phyloP scores from a whole-genome alignment of 495 filamentous ascomycete species.

The Neurospora sublineolata region DNA sequence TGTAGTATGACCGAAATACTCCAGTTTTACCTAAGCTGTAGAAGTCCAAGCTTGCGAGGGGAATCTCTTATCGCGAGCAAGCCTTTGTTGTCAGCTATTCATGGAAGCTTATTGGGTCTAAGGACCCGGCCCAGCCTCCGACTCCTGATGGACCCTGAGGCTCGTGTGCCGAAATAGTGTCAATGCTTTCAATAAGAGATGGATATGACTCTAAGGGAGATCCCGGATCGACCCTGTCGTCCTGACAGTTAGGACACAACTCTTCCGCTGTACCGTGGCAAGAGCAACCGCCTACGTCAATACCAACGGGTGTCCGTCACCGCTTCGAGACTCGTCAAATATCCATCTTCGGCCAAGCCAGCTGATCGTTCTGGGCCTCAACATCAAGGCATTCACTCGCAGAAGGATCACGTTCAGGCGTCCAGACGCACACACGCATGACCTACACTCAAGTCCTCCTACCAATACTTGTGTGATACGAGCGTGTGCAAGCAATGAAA shows the following conservation, averaged over 20 bases:
- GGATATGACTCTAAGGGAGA: not conserved
- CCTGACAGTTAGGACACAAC: not conserved
- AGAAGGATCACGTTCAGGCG: not conserved
- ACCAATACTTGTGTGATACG: not conserved
- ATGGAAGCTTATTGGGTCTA: not conserved
- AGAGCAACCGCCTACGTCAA: not conserved
- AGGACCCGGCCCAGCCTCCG: not conserved
- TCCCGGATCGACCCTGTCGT: not conserved
- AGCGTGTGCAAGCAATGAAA: not conserved
- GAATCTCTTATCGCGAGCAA: not conserved
- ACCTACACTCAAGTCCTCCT: not conserved
- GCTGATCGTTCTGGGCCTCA: not conserved
- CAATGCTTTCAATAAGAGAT: not conserved
- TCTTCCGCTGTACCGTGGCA: not conserved
- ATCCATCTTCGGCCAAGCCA: not conserved
- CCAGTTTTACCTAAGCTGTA: not conserved
- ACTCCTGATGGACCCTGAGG: not conserved
- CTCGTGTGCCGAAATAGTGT: not conserved
- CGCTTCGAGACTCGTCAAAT: not conserved
- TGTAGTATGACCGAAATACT: not conserved
- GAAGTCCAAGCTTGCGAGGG: not conserved
- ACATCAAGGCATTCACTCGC: not conserved
- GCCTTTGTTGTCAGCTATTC: not conserved
- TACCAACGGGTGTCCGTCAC: not conserved
- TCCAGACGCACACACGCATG: not conserved